These are phyloP conservation scores for Cephalotrichum gorgonifer DNA, from an alignment of 2,329 filamentous ascomycete genomes.

Conservation along the genomic window DNA sequence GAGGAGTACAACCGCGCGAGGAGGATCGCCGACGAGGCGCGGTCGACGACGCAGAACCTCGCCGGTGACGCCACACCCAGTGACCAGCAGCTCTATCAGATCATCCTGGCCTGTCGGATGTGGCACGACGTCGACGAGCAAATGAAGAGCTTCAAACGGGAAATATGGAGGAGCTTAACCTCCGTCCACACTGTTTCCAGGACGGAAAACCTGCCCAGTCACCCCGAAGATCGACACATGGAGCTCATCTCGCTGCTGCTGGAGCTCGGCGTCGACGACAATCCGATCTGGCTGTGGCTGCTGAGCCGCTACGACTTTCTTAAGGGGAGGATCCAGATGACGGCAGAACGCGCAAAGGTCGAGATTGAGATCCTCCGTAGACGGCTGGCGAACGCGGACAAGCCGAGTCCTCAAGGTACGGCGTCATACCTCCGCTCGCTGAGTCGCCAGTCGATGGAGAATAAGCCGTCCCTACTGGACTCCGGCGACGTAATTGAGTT, in stretches of 20 bases:
- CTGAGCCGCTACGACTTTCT: conserved; percentile 81
- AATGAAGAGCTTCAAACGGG: conserved; percentile 75
- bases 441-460: conserved; percentile 54
- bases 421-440: conserved; percentile 70
- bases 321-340: conserved; percentile 71
- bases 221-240: conserved; percentile 75
- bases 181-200: conserved; percentile 50
- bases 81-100: conserved; percentile 73
- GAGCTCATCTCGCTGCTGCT: conserved; percentile 80
- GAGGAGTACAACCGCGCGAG: conserved; percentile 82
- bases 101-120: conserved; percentile 83
- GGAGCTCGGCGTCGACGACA: conserved; percentile 91
- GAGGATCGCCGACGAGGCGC: conserved; percentile 69
- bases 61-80: conserved; percentile 42
- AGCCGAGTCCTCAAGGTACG: conserved; percentile 57
- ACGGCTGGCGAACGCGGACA: conserved; percentile 63
- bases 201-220: conserved; percentile 34
- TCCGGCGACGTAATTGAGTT: conserved; percentile 72
- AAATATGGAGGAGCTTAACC: conserved; percentile 75
- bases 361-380: conserved; percentile 88
- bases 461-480: conserved; percentile 58
- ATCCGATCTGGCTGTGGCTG: conserved; percentile 94
- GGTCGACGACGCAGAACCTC: conserved; percentile 50
- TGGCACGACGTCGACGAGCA: conserved; percentile 91
- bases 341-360: conserved; percentile 76